Percentiles rank a stretch among this genome's conserved stretches.
Evolutionary conservation across 768 basidiomycete species (phyloP).

Genomic region (Leccinum subgranulosum): DNA sequence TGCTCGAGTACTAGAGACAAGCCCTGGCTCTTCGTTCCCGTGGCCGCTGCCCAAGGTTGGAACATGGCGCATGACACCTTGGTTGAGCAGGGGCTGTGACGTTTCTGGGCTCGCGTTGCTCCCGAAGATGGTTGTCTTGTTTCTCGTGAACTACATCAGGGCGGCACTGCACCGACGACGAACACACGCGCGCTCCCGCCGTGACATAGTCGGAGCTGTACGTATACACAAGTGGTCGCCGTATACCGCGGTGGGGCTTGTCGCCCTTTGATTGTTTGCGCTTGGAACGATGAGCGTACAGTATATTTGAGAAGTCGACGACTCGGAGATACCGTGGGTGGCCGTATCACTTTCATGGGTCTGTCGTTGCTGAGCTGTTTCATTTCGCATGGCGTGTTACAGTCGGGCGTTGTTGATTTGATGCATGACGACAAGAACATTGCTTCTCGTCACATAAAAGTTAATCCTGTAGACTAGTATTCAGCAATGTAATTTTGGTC

Average conservation of each 20-base stretch:
- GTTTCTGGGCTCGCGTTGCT: constrained; percentile 87
- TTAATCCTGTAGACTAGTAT: neutral
- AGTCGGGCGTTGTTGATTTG: constrained; percentile 25
- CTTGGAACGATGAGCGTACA: constrained; percentile 79
- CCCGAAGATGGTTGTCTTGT: too few relatives aligned
- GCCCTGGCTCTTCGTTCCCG: constrained; percentile 57
- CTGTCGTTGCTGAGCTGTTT: constrained; percentile 12
- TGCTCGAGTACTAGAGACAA: constrained; percentile 59
- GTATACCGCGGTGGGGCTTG: constrained; percentile 40
- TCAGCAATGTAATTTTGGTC: neutral
- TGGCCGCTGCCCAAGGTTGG: constrained; percentile 32
- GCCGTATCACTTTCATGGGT: neutral
- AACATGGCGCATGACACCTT: constrained; percentile 51
- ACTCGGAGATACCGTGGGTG: constrained; percentile 65
- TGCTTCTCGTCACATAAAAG: neutral
- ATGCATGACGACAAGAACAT: neutral
- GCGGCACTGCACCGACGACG: constrained; percentile 49
- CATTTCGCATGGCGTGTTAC: constrained; percentile 32
- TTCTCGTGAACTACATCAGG: constrained; percentile 44
- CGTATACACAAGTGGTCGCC: constrained; percentile 48
- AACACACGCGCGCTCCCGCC: constrained; percentile 15
- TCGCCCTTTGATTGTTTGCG: constrained; percentile 72
- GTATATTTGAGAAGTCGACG: constrained; percentile 89
- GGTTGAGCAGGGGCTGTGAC: constrained; percentile 81
- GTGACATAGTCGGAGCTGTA: constrained; percentile 29